phyloP scores from a whole-genome alignment of 2,329 filamentous ascomycete species.

The Sphaerostilbella broomeana region DNA sequence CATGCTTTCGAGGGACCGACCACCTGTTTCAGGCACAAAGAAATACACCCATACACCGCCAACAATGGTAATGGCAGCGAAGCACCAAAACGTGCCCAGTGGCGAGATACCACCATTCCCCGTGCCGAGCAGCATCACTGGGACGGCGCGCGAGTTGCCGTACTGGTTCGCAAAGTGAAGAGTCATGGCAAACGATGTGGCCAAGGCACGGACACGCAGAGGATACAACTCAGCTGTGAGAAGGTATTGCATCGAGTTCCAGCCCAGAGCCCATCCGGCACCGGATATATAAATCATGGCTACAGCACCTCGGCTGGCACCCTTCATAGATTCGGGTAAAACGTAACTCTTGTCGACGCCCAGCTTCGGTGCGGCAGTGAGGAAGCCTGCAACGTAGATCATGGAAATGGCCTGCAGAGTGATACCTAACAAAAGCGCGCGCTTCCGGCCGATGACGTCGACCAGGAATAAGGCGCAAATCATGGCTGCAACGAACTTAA shows the following conservation, averaged over 20 bases:
- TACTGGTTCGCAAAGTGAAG: slow-evolving; percentile 76
- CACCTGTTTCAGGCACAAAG: slow-evolving; percentile 65
- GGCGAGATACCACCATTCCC: slow-evolving; percentile 43
- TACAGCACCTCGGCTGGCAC: slow-evolving; percentile 59
- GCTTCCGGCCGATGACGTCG: slow-evolving; percentile 71
- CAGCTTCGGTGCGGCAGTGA: slow-evolving; percentile 55
- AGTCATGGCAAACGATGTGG: slow-evolving; percentile 67
- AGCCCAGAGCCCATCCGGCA: slow-evolving; percentile 63
- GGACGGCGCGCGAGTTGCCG: slow-evolving; percentile 67
- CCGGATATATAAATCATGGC: slow-evolving; percentile 68
- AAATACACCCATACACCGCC: slow-evolving; percentile 66
- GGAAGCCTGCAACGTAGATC: slow-evolving; percentile 56
- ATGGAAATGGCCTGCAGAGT: slow-evolving; percentile 53
- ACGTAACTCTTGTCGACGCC: slow-evolving; percentile 42
- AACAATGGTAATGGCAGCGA: slow-evolving; percentile 59
- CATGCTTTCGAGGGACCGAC: slow-evolving; percentile 61
- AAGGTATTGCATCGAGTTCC: slow-evolving; percentile 74
- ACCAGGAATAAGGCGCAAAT: slow-evolving; percentile 71
- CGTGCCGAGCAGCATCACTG: slow-evolving; percentile 59
- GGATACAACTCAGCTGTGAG: slow-evolving; percentile 74
- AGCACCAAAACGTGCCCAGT: slow-evolving; percentile 72
- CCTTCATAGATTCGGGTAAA: slow-evolving; percentile 42
- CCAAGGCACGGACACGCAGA: slow-evolving; percentile 63
- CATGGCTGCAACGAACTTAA: slow-evolving; percentile 63
- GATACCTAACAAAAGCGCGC: slow-evolving; percentile 55